Percentiles rank a stretch among this genome's conserved stretches.
phyloP scores from a whole-genome alignment of 495 filamentous ascomycete species.

The Acidiella bohemica region DNA sequence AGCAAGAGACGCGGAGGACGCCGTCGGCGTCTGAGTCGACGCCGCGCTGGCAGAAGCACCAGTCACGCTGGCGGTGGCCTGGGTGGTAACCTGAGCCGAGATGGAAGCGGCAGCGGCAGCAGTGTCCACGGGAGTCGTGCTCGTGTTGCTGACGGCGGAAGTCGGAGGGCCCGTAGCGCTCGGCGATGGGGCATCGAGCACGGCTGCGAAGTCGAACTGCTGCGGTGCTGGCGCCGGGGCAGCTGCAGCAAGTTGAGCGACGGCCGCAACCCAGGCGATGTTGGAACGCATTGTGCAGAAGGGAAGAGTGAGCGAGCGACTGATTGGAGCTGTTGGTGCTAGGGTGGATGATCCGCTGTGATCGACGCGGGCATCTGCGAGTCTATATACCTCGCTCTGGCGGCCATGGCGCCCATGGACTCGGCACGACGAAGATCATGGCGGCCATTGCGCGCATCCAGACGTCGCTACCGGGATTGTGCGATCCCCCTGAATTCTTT shows the following conservation, averaged over 20 bases:
- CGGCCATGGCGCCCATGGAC: background rate
- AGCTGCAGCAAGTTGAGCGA: constrained; percentile 4
- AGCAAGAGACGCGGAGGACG: no score
- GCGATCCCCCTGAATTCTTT: no score
- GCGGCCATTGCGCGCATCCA: background rate
- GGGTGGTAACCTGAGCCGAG: constrained; percentile 1
- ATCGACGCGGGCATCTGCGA: background rate
- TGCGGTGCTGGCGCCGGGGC: constrained; percentile 7
- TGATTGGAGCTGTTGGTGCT: background rate
- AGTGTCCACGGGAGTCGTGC: constrained; percentile 2
- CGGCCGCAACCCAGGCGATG: background rate
- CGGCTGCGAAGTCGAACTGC: constrained; percentile 10
- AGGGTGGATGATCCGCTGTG: background rate
- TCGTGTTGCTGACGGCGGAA: constrained; percentile 1
- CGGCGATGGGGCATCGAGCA: constrained; percentile 1
- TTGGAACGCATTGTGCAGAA: constrained; percentile 4
- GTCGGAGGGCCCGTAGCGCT: constrained; percentile 3
- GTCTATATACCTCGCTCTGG: constrained; percentile 1
- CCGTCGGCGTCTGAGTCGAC: constrained; percentile 4
- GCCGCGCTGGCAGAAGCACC: constrained; percentile 12
- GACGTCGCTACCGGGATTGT: background rate
- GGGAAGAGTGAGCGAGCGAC: background rate
- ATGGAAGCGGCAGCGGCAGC: constrained; percentile 6
- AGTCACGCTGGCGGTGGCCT: constrained; percentile 8
- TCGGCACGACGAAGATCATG: no score